Base-by-base conservation (phyloP, 2,329 filamentous ascomycete genomes). In the Neocucurbitaria cava region DNA sequence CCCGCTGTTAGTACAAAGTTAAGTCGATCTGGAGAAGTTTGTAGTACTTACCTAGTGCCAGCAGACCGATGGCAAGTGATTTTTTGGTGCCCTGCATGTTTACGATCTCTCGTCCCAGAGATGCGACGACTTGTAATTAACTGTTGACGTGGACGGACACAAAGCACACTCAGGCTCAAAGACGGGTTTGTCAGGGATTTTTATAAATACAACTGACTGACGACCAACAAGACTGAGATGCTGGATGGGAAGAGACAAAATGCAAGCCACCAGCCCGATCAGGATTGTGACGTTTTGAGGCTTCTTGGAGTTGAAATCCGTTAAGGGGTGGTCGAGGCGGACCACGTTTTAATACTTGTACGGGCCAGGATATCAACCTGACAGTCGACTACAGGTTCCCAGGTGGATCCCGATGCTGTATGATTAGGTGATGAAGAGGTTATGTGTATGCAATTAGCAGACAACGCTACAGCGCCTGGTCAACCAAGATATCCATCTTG, bases 21-120 rank as follows among this genome's bases (percentile, higher is more conserved):
- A 9, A 26, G 9, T 9, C 24, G 31, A 35, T 4, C 20, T 7
- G 28, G 11, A 36, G 3, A 3, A 21, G n/a, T 17, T 50, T 36
- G n/a, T 8, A 24, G 11, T 36, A 15, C 68, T 59, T 49, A 73
- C 71, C 66, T 20, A 74, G 48, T 18, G 68, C 68, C 46, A 69
- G 44, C 13, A 73, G 55, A 36, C 66, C 64, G 33, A 62, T 51
- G 21, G 56, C 54, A 17, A 62, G 51, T 11, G 49, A 52, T 43
- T 44, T 64, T 35, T 48, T 52, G 33, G 42, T 52, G 30, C 26
- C 46, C 49, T 52, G 54, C 68, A 61, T 63, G 13, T 41, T 56
- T 50, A 52, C 26, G 40, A 30, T 33, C 35, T 43, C 36, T 46
- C 31, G 13, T 15, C 40, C 17, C 21, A 46, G 33, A 23, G 23